Percentiles rank a stretch among this genome's conserved stretches.
phyloP scores from a whole-genome alignment of 495 filamentous ascomycete species.

The Stereocaulon alpinum region DNA sequence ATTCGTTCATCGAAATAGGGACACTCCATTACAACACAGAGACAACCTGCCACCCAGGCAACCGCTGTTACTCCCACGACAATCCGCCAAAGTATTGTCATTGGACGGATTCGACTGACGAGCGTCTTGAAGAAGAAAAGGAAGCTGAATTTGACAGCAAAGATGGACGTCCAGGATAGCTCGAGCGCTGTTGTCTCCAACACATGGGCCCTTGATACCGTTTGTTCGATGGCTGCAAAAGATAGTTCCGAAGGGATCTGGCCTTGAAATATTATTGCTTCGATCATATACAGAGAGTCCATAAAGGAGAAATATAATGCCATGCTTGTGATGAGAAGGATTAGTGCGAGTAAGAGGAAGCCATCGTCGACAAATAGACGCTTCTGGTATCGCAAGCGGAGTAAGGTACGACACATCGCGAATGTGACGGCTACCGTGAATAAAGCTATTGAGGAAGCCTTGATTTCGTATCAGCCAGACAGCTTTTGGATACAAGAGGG shows the following conservation, averaged over 20 bases:
- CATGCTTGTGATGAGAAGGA: background rate
- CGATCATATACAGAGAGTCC: slow-evolving; percentile 1
- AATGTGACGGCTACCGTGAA: background rate
- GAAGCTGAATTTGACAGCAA: slow-evolving; percentile 15
- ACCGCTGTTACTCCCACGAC: background rate
- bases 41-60: background rate
- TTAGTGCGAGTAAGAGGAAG: slow-evolving; percentile 9
- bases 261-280: background rate
- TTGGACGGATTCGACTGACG: background rate
- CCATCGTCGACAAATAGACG: slow-evolving; percentile 8
- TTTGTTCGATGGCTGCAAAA: background rate
- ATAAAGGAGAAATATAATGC: background rate
- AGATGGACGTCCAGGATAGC: slow-evolving; percentile 11
- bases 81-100: slow-evolving; percentile 6
- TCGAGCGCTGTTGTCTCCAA: background rate
- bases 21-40: slow-evolving; percentile 1
- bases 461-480: background rate
- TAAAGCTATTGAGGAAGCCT: background rate
- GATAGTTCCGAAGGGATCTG: background rate
- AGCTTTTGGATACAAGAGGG: background rate
- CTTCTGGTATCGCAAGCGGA: slow-evolving; percentile 1
- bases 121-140: slow-evolving; percentile 11
- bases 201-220: background rate
- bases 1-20: background rate
- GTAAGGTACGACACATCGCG: background rate